phyloP scores from a whole-genome alignment of 352 stramenopile species.

The Aphanomyces invadans region DNA sequence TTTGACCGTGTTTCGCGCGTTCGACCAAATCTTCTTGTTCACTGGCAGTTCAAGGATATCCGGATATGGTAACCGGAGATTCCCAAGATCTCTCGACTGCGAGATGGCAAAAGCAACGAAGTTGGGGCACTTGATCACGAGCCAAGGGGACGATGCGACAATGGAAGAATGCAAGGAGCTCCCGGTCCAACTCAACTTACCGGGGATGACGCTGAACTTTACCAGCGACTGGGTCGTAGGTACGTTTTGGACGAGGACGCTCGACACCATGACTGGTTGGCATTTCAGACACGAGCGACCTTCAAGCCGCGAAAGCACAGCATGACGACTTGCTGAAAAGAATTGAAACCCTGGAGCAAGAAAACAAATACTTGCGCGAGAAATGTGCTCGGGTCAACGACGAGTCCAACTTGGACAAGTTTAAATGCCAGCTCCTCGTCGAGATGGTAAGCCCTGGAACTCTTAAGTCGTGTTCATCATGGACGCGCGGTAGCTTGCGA shows the following conservation, averaged over 20 bases:
- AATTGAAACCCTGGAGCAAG: conserved; percentile 42
- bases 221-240: conserved; percentile 58
- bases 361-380: conserved; percentile 55
- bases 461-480: not conserved
- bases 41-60: no score
- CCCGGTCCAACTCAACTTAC: conserved; percentile 52
- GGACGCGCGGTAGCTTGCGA: conserved; percentile 41
- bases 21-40: no score
- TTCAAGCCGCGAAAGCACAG: conserved; percentile 39
- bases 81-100: not conserved
- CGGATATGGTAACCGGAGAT: conserved; percentile 3
- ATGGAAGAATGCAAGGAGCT: conserved; percentile 39
- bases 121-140: conserved; percentile 4
- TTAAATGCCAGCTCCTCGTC: conserved; percentile 80
- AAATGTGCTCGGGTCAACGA: conserved; percentile 53
- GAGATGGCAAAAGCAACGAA: not conserved
- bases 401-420: conserved; percentile 83
- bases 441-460: conserved; percentile 51
- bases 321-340: conserved; percentile 34
- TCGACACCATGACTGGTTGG: conserved; percentile 16
- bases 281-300: conserved; percentile 43
- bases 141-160: conserved; percentile 21
- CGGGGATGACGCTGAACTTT: conserved; percentile 37
- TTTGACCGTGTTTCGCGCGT: no score
- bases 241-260: conserved; percentile 24